Conservation (phyloP, 2,329 filamentous ascomycete species). For the Akanthomyces uredinophilus region DNA sequence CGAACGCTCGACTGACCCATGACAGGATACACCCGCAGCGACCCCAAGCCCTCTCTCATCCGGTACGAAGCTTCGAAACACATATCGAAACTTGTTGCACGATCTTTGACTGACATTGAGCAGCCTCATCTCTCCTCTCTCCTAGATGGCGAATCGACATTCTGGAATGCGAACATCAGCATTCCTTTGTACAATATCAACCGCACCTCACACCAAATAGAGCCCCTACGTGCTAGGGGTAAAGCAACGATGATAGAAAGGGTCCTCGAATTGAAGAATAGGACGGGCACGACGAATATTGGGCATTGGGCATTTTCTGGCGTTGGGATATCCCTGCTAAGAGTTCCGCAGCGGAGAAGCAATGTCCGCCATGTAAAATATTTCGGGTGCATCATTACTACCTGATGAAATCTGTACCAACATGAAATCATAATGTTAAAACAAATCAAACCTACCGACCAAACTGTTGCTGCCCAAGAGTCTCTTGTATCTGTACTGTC, state of each 20-base stretch:
- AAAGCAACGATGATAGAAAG: constrained; percentile 1
- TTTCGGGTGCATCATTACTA: background rate
- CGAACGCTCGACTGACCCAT: constrained; percentile 22
- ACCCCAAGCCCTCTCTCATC: constrained; percentile 73
- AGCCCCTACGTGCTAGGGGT: background rate
- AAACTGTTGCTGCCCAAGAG: background rate
- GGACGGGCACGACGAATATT: background rate
- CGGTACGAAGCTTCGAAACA: constrained; percentile 35
- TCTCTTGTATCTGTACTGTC: background rate
- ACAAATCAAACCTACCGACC: background rate
- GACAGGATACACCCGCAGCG: constrained; percentile 86
- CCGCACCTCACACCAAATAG: background rate
- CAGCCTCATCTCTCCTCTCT: constrained; percentile 61
- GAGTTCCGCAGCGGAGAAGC: background rate
- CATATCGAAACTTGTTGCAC: background rate
- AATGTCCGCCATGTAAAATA: constrained; percentile 5
- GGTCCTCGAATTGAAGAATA: background rate
- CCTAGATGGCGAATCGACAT: constrained; percentile 34
- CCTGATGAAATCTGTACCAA: constrained; percentile 9
- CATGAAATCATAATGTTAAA: constrained; percentile 5
- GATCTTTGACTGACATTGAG: constrained; percentile 21
- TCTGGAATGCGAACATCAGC: background rate
- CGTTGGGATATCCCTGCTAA: constrained; percentile 1
- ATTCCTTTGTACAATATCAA: constrained; percentile 7
- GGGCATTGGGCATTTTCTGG: constrained; percentile 1